These are phyloP conservation scores for Mycena latifolia DNA, from an alignment of 768 basidiomycete genomes.

Conservation along the genomic window DNA sequence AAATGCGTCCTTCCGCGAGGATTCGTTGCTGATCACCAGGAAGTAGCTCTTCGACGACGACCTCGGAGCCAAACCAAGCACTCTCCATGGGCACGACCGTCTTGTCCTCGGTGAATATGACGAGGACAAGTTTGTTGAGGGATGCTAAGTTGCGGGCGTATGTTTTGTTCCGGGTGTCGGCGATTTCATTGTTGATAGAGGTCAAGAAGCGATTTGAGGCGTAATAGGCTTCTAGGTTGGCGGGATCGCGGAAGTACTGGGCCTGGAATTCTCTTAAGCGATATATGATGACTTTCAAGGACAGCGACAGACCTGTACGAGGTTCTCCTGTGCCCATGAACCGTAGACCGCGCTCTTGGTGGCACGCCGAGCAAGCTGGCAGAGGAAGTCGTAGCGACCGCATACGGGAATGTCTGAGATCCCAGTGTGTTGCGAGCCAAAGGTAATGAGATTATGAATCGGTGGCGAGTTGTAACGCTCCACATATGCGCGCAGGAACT, in stretches of 20 bases:
- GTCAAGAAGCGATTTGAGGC: constrained; percentile 74
- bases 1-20: constrained; percentile 35
- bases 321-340: constrained; percentile 80
- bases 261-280: constrained; percentile 61
- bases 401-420: constrained; percentile 82
- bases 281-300: not conserved
- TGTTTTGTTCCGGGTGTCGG: constrained; percentile 64
- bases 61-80: constrained; percentile 87
- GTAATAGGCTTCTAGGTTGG: constrained; percentile 69
- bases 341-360: constrained; percentile 76
- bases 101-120: constrained; percentile 78
- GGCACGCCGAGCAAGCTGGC: constrained; percentile 74
- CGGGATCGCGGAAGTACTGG: constrained; percentile 87
- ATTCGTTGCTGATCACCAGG: constrained; percentile 21
- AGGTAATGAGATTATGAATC: constrained; percentile 85
- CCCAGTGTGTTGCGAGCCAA: constrained; percentile 92
- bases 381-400: constrained; percentile 72
- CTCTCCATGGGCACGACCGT: constrained; percentile 89
- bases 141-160: constrained; percentile 72
- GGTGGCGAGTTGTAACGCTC: constrained; percentile 82
- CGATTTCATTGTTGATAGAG: constrained; percentile 84
- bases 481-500: constrained; percentile 89
- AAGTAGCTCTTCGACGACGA: constrained; percentile 50
- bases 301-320: constrained; percentile 70
- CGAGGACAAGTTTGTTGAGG: constrained; percentile 76